Conservation (phyloP, 2,329 filamentous ascomycete genomes). For the Delphinella strobiligena region DNA sequence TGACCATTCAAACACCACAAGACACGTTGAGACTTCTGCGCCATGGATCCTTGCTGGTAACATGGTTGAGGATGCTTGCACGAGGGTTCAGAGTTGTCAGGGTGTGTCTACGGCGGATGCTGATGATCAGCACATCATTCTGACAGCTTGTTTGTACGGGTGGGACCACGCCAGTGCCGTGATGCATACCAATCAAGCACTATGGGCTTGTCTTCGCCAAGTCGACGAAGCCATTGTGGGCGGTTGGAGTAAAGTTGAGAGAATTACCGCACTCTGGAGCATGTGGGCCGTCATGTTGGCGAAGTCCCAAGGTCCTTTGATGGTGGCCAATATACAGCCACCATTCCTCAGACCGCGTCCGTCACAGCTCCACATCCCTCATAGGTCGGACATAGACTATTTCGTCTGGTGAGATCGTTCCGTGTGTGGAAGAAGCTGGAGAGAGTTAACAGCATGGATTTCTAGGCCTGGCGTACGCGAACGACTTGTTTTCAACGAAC, state of each 20-base stretch:
- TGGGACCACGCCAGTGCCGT: conserved; percentile 4
- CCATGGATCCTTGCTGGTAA: not conserved
- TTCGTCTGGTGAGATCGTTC: conserved; percentile 4
- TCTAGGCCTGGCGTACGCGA: conserved; percentile 7
- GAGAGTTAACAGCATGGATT: not conserved
- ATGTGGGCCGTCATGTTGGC: conserved; percentile 5
- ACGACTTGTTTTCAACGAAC: conserved; percentile 4
- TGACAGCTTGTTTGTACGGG: conserved; percentile 5
- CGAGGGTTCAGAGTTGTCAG: not conserved
- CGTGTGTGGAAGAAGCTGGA: not conserved
- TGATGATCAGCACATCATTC: conserved; percentile 6
- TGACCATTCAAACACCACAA: too few species aligned
- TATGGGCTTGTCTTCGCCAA: conserved; percentile 5
- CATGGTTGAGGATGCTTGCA: not conserved
- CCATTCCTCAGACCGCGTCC: conserved; percentile 5
- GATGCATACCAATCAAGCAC: conserved; percentile 3
- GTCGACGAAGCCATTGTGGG: conserved; percentile 1
- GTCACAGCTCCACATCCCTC: conserved; percentile 5
- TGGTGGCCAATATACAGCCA: conserved; percentile 2
- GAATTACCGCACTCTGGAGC: conserved; percentile 2
- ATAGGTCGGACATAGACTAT: conserved; percentile 5
- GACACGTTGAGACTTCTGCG: not conserved
- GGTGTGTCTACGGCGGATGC: conserved; percentile 1
- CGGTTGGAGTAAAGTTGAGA: conserved; percentile 3
- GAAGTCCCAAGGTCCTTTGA: conserved; percentile 2